Base-by-base conservation (phyloP, 2,329 filamentous ascomycete species). In the Colletotrichum costaricense region DNA sequence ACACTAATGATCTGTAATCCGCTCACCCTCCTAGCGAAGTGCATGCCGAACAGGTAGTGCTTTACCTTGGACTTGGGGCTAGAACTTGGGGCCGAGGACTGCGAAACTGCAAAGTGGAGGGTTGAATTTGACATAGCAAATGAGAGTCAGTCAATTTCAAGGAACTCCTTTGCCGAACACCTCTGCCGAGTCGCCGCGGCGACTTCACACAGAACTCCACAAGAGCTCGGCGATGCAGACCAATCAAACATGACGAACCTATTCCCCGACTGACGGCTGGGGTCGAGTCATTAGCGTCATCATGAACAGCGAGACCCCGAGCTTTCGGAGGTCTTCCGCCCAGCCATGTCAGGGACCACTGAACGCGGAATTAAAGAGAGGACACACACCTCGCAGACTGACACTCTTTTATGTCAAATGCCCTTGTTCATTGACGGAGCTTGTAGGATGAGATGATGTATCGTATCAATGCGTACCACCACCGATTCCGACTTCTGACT, bases 121-220 rank as follows among this genome's bases (percentile, higher is more conserved):
- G 11, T 58, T n/a, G 24, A 55, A 49, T 28, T 70, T 60, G 67
- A 72, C 69, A 72, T 65, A 57, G 64, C 69, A 58, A 63, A 63
- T 58, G 35, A 72, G 69, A 72, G 69, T 72, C 65, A 73, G 71
- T 49, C 65, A 56, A 70, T 42, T 42, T 33, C 14, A 42, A 56
- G 19, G 12, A 30, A 56, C 19, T 52, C 38, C 26, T 57, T 66
- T 70, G 71, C 67, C 71, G 71, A 73, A 30, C 49, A 66, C 38
- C 59, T 33, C 71, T 71, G 71, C 67, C 71, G 71, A 73, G 49
- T 26, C 46, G 65, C 71, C 22, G 26, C 33, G 24, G 33, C 16
- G 56, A 22, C 11, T 59, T 22, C 70, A 28, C 46, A 49, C 62
- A 49, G 56, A 65, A 22, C 67, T 71, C 67, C 71, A 64, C 62